Percentiles rank a stretch among this genome's conserved stretches.
Conservation (phyloP, 75 land plant species). For the Picea sitchensis region DNA sequence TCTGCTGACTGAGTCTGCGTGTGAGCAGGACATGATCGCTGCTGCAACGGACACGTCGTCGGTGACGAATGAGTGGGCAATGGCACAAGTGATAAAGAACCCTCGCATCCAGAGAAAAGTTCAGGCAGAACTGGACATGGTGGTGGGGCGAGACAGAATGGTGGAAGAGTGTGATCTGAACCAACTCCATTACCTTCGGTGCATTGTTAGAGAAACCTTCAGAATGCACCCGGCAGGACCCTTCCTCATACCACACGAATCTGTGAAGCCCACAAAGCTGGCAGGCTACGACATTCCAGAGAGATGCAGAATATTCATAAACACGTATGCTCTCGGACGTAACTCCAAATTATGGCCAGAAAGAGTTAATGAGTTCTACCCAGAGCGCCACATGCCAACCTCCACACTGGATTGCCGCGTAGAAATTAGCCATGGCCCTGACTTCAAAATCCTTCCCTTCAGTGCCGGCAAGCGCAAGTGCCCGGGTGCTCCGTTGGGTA, state of each 20-base stretch:
- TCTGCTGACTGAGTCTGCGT: too few relatives aligned
- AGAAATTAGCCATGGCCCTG: slow-evolving; percentile 72
- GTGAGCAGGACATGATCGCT: slow-evolving; percentile 76
- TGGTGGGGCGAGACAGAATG: slow-evolving; percentile 58
- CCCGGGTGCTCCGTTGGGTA: slow-evolving; percentile 80
- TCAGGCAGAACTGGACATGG: slow-evolving; percentile 68
- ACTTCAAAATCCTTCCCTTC: slow-evolving; percentile 73
- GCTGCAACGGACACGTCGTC: slow-evolving; percentile 87
- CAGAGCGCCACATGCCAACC: slow-evolving; percentile 52
- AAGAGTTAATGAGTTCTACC: slow-evolving; percentile 56
- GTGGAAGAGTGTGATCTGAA: slow-evolving; percentile 64
- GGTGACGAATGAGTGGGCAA: slow-evolving; percentile 88
- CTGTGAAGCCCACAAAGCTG: slow-evolving; percentile 45
- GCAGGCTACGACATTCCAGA: slow-evolving; percentile 74
- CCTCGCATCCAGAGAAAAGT: slow-evolving; percentile 56
- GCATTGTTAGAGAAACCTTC: slow-evolving; percentile 83
- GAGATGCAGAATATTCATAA: slow-evolving; percentile 64
- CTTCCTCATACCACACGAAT: slow-evolving; percentile 75
- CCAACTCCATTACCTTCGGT: slow-evolving; percentile 68
- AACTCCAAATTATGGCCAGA: slow-evolving; percentile 47
- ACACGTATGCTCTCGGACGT: slow-evolving; percentile 77
- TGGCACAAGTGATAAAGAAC: slow-evolving; percentile 79
- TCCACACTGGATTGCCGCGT: slow-evolving; percentile 32
- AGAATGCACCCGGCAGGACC: slow-evolving; percentile 83
- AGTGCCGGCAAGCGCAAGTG: slow-evolving; percentile 79